Base-by-base conservation (phyloP, 106 monocot genomes). In the Allium fistulosum region DNA sequence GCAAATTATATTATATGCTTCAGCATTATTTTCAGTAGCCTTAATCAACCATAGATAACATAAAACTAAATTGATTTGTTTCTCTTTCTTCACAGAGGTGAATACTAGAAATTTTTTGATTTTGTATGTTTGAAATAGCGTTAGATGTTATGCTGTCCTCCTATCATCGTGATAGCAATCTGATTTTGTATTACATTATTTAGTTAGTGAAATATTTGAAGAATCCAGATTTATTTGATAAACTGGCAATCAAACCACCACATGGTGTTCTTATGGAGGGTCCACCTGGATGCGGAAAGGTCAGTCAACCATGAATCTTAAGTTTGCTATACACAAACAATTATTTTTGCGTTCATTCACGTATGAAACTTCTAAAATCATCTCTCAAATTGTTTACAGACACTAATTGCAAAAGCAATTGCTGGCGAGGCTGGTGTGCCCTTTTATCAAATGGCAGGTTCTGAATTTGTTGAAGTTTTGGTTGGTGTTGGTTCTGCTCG, bases 341-440 rank as follows among this genome's bases (percentile, higher is more conserved):
- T 76, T 46, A 65, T n/a, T 22, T 64, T 13, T 49, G 49, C 26
- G 17, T 59, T 69, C n/a, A 37, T 37, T 37, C 37, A 37, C 22
- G 22, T 37, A 37, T 37, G 5, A 37, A 37, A 37, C 37, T 37
- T 37, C 37, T 37, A 37, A 37, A 4, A 37, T 37, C 37, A 37
- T 37, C 37, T 37, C 16, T 75, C 18, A 51, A 78, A 48, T 52
- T 50, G 48, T 63, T 51, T 69, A 11, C 61, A 88, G 87, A 92
- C 92, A n/a, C 72, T 92, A 48, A 78, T 92, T 71, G 92, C 92
- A 28, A 92, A 92, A 69, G 92, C 92, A 45, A 92, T 92, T 69
- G 92, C 92, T 57, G 92, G 92, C 74, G 92, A 92, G 85, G 92
- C 92, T 76, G 85, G 84, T 60, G 92, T 92, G 74, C 92, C 92